A percentile compares a stretch with the other conserved stretches of the same genome.
phyloP scores from a whole-genome alignment of 495 filamentous ascomycete species.

The Diplogelasinospora grovesii region DNA sequence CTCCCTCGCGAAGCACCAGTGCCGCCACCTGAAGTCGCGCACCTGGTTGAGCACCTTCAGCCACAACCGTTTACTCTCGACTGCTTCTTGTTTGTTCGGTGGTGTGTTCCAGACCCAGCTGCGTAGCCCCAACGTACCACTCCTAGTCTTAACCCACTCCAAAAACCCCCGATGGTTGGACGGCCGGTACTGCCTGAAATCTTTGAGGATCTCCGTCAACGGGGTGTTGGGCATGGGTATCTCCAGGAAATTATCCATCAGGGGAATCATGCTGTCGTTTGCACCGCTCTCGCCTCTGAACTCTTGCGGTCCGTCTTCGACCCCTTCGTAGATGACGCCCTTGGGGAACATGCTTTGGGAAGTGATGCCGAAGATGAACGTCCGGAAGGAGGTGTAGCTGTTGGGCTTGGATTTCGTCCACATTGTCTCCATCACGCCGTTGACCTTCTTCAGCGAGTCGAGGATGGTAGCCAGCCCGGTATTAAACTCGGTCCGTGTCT shows the following conservation, averaged over 20 bases:
- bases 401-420: constrained; percentile 74
- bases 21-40: constrained; percentile 84
- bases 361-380: constrained; percentile 91
- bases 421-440: constrained; percentile 79
- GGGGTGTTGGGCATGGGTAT: constrained; percentile 78
- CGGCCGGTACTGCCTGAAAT: constrained; percentile 81
- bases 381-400: constrained; percentile 76
- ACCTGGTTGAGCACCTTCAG: constrained; percentile 72
- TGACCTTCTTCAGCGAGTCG: constrained; percentile 59
- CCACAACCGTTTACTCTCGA: constrained; percentile 51
- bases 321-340: constrained; percentile 80
- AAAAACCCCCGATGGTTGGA: constrained; percentile 81
- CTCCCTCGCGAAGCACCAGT: constrained; percentile 92
- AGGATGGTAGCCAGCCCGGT: constrained; percentile 56
- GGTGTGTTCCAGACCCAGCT: too few relatives aligned
- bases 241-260: constrained; percentile 75
- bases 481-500: constrained; percentile 50
- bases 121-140: constrained; percentile 50
- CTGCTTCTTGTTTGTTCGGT: too few relatives aligned
- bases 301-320: constrained; percentile 63
- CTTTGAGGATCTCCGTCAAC: constrained; percentile 73
- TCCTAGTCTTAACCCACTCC: constrained; percentile 54
- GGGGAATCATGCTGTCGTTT: constrained; percentile 81
- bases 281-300: constrained; percentile 87
- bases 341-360: constrained; percentile 86